These are phyloP conservation scores for Cryptosporidium ubiquitum DNA, from an alignment of 169 alveolate species.

Conservation along the genomic window DNA sequence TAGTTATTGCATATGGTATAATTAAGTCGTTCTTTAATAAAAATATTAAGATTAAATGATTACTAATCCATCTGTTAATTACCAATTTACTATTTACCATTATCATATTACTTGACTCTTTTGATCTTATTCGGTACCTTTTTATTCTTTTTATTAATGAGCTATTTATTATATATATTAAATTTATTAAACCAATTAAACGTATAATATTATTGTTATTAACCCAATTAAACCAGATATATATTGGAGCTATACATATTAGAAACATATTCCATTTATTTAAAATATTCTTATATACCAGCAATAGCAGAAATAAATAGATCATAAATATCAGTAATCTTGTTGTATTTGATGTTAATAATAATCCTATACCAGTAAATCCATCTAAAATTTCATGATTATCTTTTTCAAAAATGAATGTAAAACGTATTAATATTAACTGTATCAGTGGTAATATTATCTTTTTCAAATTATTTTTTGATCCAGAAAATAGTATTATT, in stretches of 20 bases:
- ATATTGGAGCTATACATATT: not conserved
- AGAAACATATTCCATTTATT: conserved; percentile 5
- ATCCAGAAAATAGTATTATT: conserved; percentile 27
- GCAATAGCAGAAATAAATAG: not conserved
- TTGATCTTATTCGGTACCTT: not conserved
- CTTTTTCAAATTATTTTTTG: conserved; percentile 11
- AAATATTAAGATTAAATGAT: not conserved
- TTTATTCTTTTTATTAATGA: not conserved
- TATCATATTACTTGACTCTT: not conserved
- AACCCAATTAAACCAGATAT: conserved; percentile 31
- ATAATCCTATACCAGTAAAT: not conserved
- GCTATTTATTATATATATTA: not conserved
- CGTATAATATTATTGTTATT: not conserved
- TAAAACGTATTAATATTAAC: conserved; percentile 2
- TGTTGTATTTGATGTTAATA: not conserved
- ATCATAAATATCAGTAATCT: not conserved
- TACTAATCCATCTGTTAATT: conserved; percentile 32
- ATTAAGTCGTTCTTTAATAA: conserved; percentile 11
- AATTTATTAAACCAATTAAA: not conserved
- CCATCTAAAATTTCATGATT: not conserved
- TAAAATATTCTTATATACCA: conserved; percentile 13
- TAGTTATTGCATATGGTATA: not conserved
- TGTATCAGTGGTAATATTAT: conserved; percentile 26
- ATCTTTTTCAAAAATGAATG: not conserved
- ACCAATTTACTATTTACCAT: not conserved